Evolutionary conservation across 495 filamentous ascomycete genomes (phyloP).

Genomic region (Aspergillus sclerotiicarbonarius): DNA sequence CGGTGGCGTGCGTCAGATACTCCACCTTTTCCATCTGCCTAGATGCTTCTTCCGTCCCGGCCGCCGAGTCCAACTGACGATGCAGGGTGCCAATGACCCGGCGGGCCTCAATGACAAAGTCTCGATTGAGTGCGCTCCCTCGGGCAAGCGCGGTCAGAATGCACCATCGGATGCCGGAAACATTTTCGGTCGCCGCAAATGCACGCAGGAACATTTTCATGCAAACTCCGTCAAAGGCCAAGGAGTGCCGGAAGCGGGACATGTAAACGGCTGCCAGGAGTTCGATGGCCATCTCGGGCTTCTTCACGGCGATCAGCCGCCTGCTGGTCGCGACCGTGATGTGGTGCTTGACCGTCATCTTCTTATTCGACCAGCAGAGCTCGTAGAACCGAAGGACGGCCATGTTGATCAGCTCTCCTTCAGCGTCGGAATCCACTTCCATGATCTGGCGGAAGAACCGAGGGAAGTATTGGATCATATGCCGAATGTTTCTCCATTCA

Average conservation of each 20-base stretch:
- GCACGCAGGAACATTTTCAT: slow-evolving; percentile 46
- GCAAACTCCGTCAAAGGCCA: slow-evolving; percentile 37
- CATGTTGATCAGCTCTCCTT: slow-evolving; percentile 31
- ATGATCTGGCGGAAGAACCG: slow-evolving; percentile 40
- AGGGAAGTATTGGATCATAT: slow-evolving; percentile 26
- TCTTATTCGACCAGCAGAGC: slow-evolving; percentile 32
- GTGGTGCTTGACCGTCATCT: slow-evolving; percentile 35
- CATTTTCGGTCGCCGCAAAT: slow-evolving; percentile 27
- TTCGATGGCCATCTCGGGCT: slow-evolving; percentile 30
- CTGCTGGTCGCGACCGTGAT: slow-evolving; percentile 27
- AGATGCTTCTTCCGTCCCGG: slow-evolving; percentile 8
- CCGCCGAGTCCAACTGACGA: not conserved
- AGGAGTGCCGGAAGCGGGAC: slow-evolving; percentile 34
- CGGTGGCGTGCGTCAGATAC: slow-evolving; percentile 18
- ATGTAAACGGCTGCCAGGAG: slow-evolving; percentile 38
- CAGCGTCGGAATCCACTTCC: slow-evolving; percentile 22
- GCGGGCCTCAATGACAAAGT: slow-evolving; percentile 36
- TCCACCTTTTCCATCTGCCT: slow-evolving; percentile 9
- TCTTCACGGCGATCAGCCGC: slow-evolving; percentile 26
- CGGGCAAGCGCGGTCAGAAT: slow-evolving; percentile 38
- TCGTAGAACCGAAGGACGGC: slow-evolving; percentile 42
- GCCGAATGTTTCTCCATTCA: slow-evolving; percentile 27
- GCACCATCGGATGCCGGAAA: slow-evolving; percentile 46
- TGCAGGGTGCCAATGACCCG: slow-evolving; percentile 25
- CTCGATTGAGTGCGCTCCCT: slow-evolving; percentile 23